Conservation (phyloP, 2,329 filamentous ascomycete species). For the Uncinocarpus reesii region DNA sequence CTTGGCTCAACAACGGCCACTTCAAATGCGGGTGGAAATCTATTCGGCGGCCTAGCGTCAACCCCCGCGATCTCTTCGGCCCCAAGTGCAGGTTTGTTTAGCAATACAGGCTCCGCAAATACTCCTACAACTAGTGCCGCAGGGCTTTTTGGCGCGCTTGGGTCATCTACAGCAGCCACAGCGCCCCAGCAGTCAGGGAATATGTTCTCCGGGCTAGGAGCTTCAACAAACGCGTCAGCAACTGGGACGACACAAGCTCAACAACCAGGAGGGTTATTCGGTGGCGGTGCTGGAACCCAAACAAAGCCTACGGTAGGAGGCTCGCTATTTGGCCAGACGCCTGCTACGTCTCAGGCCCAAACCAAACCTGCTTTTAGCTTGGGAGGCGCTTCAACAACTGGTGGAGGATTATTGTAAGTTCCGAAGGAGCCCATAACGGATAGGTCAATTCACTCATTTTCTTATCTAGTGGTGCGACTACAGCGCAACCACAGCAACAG, state of each 20-base stretch:
- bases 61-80: slow-evolving; percentile 14
- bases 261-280: slow-evolving; percentile 22
- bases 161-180: slow-evolving; percentile 13
- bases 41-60: slow-evolving; percentile 27
- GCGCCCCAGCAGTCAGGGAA: slow-evolving; percentile 13
- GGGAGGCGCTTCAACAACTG: slow-evolving; percentile 23
- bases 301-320: slow-evolving; percentile 18
- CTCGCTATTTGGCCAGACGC: slow-evolving; percentile 20
- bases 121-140: slow-evolving; percentile 20
- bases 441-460: slow-evolving; percentile 5
- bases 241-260: slow-evolving; percentile 23
- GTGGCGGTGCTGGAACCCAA: slow-evolving; percentile 16
- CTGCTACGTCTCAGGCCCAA: slow-evolving; percentile 14
- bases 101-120: slow-evolving; percentile 18
- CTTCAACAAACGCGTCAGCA: slow-evolving; percentile 23
- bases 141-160: slow-evolving; percentile 27
- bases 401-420: slow-evolving; percentile 30
- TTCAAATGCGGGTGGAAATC: slow-evolving; percentile 19
- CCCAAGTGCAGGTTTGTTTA: slow-evolving; percentile 12
- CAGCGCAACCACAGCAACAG: slow-evolving; percentile 38
- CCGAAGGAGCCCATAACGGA: neutral
- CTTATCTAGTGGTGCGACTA: slow-evolving; percentile 18
- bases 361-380: slow-evolving; percentile 25
- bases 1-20: slow-evolving; percentile 16
- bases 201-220: slow-evolving; percentile 15